Evolutionary conservation across 2,329 filamentous ascomycete genomes (phyloP), one percentile per base, ranked within the genome.

Genomic region (Lachnellula suecica): DNA sequence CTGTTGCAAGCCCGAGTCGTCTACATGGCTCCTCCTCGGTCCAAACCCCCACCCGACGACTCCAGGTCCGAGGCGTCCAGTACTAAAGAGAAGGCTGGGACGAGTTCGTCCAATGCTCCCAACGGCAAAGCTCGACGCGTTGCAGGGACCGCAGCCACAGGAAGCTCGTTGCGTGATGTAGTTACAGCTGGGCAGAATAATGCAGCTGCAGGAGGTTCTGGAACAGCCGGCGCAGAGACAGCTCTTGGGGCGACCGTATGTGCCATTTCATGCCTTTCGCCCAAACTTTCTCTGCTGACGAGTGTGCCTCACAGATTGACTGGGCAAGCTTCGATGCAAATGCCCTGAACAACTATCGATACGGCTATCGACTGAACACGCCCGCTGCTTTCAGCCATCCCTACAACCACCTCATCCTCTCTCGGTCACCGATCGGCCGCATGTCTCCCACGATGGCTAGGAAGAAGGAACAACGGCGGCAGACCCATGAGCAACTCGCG

Each of bases 361-460:
- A 87, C 66, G 80, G 87, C 59, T 85, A 92, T 74, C 81, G 81
- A 53, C 78, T 94, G 64, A 79, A 82, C 64, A 85, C 84, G 0
- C 86, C 89, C 11, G 82, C 85, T 34, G 81, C 87, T 53, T 93
- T 90, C 71, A 79, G 76, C 51, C 82, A 77, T 62, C 77, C 80
- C 40, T 85, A 83, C 69, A 80, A 83, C 63, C 77, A 83, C 62
- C 79, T 79, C 68, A 75, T 87, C 11, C 74, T 88, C 38, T 79
- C 81, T 6, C 76, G 79, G 71, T 75, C 83, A 61, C 79, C 83
- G 68, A 84, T 92, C 60, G 89, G 88, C 29, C 73, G 81, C 54
- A 81, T 85, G 70, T 91, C 87, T 15, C 88, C 89, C 5, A 91
- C 88, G 22, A 91, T 91, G 83, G 82, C 84, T 40, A 75, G 86